Evolutionary conservation across 208 protist species (phyloP), one percentile per base, ranked within the genome.

Genomic region (Crithidia fasciculata): DNA sequence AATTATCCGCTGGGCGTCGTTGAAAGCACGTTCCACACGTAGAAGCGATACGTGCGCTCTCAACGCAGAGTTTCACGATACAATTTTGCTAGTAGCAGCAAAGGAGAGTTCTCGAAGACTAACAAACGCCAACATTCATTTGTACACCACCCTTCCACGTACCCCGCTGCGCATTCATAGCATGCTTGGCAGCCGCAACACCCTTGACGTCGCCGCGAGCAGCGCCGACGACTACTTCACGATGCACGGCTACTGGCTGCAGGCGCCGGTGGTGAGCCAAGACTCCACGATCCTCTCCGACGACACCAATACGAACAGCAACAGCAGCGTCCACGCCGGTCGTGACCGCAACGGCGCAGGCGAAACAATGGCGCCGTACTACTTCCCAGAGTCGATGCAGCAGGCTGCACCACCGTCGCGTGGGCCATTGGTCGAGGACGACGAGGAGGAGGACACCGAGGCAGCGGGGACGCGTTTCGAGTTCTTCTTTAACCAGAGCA

Each of bases 371-470:
- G 57, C 1, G 16, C 55, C 45, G 9, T 61, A 72, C 47, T 68
- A 74, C 60, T 60, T 61, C 7, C 50, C 53, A 7, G 58, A 67
- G 3, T 59, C 58, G 9, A 40, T 43, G 44, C 40, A 59, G 0
- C 28, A 28, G 28, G 28, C 28, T 28, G n/a, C 55, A 47, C 8
- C 18, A 9, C 4, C 36, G 10, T 36, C 15, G 8, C 47, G 45
- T 6, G 39, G 49, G 15, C 72, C 72, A 9, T 53, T 77, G 4
- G 69, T 78, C 39, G 72, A 82, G 44, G 72, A 82, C 58, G 72
- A 82, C 47, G 66, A 61, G 3, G 72, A 77, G 0, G 62, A 55
- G 18, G 41, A 47, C 37, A 16, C 65, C n/a, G 43, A 58, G 0
- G 69, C 43, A 57, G 8, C 45, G 40, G 10, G 67, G 64, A n/a